Evolutionary conservation across 306 rosid genomes (phyloP), one percentile per base, ranked within the genome.

Genomic region (Mimosa bimucronata): DNA sequence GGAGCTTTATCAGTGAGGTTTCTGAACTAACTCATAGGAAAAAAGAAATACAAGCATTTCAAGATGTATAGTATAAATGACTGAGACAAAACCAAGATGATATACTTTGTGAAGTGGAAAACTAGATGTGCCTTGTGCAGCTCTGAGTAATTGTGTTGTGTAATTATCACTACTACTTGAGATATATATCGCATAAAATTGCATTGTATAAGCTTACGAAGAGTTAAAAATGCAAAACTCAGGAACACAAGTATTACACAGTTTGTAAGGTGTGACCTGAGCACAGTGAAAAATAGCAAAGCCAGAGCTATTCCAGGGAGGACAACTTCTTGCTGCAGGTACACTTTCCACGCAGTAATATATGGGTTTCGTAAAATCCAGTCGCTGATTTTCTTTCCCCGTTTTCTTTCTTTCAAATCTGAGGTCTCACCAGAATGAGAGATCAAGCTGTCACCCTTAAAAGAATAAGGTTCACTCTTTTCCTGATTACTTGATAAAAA

Each of bases 291-390:
- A 82, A 40, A 94, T 50, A 94, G 62, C 86, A 94, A 80, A 73
- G 97, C 94, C 45, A 94, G 85, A 77, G 98, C 90, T 46, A 90
- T 23, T 81, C 98, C 98, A 42, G 97, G 91, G n/a, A 92, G 89
- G 10, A 85, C 87, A 64, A 87, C 92, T 78, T 91, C 92, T 88
- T 95, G 97, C 83, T 83, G 74, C 40, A 89, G 45, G 81, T 90
- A 95, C 77, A 92, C 92, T 82, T 76, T 88, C 97, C 98, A 95
- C 50, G 91, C 91, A 52, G 71, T 82, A 75, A 92, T 13, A 83
- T 86, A 95, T 41, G 95, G 91, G 44, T 87, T 70, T 66, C 73
- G 77, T 1, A 82, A 83, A 67, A 90, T 57, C 85, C 82, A 72
- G 73, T 83, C 62, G 0, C 25, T 21, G 44, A 86, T 2, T 7